A percentile compares a stretch with the other conserved stretches of the same genome.
Conservation (phyloP, 202 grass and related monocot species). For the Tripidium arundinaceum region DNA sequence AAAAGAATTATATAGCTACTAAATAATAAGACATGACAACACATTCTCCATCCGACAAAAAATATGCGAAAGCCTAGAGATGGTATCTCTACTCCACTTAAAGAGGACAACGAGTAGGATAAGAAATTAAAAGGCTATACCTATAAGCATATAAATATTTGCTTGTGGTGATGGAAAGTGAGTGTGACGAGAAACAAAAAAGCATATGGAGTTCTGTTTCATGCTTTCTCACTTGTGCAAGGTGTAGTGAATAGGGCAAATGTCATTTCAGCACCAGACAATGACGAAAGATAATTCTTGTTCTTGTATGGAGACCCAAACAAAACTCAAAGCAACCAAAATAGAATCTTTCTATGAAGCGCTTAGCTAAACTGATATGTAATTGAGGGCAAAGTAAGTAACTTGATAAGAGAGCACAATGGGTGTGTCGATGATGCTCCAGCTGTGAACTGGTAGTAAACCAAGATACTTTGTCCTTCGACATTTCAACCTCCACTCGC, state of each 20-base stretch:
- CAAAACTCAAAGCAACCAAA: slow-evolving; percentile 22
- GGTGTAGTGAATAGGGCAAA: slow-evolving; percentile 17
- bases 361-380: neutral
- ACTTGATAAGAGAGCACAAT: too few species aligned
- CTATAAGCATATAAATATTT: slow-evolving; percentile 14
- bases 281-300: slow-evolving; percentile 2
- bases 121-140: neutral
- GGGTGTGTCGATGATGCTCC: neutral
- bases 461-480: neutral
- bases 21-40: slow-evolving; percentile 20
- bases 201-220: neutral
- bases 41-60: slow-evolving; percentile 12
- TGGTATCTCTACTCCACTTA: slow-evolving; percentile 18
- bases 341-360: slow-evolving; percentile 15
- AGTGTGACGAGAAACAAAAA: neutral
- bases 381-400: neutral
- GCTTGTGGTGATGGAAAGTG: too few species aligned
- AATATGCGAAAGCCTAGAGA: slow-evolving; percentile 7
- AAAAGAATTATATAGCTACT: neutral
- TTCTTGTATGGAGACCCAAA: slow-evolving; percentile 28
- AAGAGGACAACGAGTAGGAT: neutral
- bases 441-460: neutral
- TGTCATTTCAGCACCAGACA: slow-evolving; percentile 35
- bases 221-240: neutral
- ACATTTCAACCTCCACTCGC: neutral